Percentiles rank a stretch among this genome's conserved stretches.
Conservation (phyloP, 176 grass and related monocot genomes). For the Aegilops speltoides region DNA sequence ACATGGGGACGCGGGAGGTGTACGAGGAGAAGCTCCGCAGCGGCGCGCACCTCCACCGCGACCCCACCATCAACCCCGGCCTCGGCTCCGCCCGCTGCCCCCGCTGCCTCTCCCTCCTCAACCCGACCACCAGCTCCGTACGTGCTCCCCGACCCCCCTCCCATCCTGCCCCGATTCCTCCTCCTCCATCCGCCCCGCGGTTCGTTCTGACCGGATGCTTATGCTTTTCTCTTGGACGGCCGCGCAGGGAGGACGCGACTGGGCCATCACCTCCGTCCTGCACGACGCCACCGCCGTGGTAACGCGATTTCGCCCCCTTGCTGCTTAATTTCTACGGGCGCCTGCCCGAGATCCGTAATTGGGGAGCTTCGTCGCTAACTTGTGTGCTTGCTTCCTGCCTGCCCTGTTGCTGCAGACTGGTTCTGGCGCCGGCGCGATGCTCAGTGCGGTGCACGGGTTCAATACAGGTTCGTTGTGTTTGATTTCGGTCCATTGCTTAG, state of each 20-base stretch:
- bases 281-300: constrained; percentile 89
- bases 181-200: background rate
- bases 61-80: constrained; percentile 89
- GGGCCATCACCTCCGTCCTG: constrained; percentile 80
- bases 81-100: constrained; percentile 82
- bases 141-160: background rate
- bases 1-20: constrained; percentile 92
- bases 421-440: constrained; percentile 72
- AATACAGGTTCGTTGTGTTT: constrained; percentile 46
- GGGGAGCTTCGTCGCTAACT: background rate
- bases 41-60: constrained; percentile 72
- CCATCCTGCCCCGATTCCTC: background rate
- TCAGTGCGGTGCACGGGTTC: constrained; percentile 86
- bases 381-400: constrained; percentile 5
- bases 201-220: background rate
- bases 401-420: constrained; percentile 56
- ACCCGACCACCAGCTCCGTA: constrained; percentile 49
- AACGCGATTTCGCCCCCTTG: constrained; percentile 12
- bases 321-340: background rate
- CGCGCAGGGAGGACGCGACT: constrained; percentile 62
- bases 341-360: background rate
- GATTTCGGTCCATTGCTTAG: background rate
- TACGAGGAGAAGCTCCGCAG: constrained; percentile 98
- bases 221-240: background rate
- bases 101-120: constrained; percentile 86